phyloP scores from a whole-genome alignment of 139 green algal genomes.

The Picochlorum sp. region DNA sequence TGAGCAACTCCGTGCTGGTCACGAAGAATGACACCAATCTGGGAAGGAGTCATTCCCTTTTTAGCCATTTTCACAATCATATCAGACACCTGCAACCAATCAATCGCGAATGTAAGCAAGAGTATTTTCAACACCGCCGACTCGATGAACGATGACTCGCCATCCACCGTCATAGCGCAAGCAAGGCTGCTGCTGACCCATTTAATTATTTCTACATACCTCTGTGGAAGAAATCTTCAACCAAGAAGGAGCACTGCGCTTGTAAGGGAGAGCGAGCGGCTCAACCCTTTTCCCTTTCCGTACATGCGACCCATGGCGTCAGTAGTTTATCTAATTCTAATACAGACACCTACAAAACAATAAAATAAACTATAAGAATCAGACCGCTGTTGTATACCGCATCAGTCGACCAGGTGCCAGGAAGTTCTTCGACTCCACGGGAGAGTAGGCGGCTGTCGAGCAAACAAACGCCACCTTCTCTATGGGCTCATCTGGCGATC shows the following conservation, averaged over 20 bases:
- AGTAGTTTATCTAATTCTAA: conserved; percentile 9
- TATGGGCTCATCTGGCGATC: no score
- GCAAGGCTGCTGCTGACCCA: background rate
- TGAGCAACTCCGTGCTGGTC: conserved; percentile 90
- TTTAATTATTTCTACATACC: conserved; percentile 27
- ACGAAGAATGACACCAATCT: conserved; percentile 95
- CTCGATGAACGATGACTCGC: background rate
- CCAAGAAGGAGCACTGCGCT: conserved; percentile 80
- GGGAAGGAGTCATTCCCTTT: conserved; percentile 95
- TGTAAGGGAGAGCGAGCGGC: conserved; percentile 89
- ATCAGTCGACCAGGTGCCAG: no score
- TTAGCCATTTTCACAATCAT: conserved; percentile 94
- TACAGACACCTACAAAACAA: conserved; percentile 6
- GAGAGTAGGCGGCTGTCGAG: no score
- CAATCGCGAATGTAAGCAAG: background rate
- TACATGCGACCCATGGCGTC: conserved; percentile 93
- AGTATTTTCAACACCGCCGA: background rate
- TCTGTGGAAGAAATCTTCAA: conserved; percentile 67
- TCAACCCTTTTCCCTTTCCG: conserved; percentile 38
- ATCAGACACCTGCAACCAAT: conserved; percentile 61
- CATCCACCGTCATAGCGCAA: background rate
- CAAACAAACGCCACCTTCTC: no score
- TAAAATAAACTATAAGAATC: no score
- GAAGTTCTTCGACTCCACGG: no score
- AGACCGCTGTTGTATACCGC: no score